A percentile compares a stretch with the other conserved stretches of the same genome.
Evolutionary conservation across 148 eudicot genomes (phyloP).

Genomic region (Salicornia ramosissima): DNA sequence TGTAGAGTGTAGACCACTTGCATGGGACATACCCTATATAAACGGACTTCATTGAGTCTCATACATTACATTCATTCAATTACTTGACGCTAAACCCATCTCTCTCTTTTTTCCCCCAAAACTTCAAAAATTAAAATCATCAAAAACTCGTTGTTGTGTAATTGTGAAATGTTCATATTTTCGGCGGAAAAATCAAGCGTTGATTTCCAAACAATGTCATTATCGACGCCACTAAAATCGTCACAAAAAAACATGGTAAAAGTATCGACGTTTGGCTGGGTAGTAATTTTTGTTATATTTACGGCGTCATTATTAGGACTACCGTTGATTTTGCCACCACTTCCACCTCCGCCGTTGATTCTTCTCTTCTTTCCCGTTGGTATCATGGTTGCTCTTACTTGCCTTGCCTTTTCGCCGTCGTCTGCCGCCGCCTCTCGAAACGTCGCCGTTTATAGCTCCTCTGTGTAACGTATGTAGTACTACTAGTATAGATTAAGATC

Average conservation of each 20-base stretch:
- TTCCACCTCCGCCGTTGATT: conserved; percentile 49
- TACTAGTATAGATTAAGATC: neutral
- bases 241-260: neutral
- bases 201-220: conserved; percentile 10
- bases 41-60: neutral
- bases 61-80: neutral
- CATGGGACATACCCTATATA: conserved; percentile 5
- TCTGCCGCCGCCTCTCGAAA: conserved; percentile 18
- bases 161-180: neutral
- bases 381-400: conserved; percentile 41
- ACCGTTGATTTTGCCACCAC: conserved; percentile 45
- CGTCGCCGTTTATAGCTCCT: conserved; percentile 24
- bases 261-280: conserved; percentile 14
- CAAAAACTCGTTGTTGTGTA: too few species aligned
- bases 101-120: too few species aligned
- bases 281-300: conserved; percentile 25
- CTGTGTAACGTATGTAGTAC: neutral
- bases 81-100: neutral
- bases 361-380: conserved; percentile 45
- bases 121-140: too few species aligned
- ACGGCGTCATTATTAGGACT: conserved; percentile 39
- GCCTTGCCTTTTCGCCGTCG: conserved; percentile 36
- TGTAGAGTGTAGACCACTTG: too few species aligned
- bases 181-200: neutral
- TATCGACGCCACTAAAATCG: conserved; percentile 8